Evolutionary conservation across 208 protist species (phyloP), one percentile per base, ranked within the genome.

Genomic region (Balamuthia mandrillaris): DNA sequence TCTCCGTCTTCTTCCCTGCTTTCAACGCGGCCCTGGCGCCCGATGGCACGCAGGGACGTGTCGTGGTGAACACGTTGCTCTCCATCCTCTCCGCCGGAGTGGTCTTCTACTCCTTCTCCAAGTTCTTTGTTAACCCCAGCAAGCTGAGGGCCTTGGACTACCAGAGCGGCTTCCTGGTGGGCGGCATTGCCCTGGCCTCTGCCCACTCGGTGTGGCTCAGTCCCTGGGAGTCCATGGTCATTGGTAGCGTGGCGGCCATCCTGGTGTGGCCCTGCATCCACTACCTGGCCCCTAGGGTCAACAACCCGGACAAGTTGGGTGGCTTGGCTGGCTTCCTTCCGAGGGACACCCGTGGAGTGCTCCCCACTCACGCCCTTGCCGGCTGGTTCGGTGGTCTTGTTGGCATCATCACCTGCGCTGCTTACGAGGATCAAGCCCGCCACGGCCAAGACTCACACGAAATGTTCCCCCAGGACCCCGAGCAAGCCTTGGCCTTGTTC

Each of bases 1-100:
- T 95, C 24, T 95, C 87, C 86, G 78, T 95, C 65, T 88, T 78
- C 47, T 95, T 92, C 91, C 92, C 92, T 1, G 85, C 75, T 7
- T 95, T 95, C 86, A 93, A 94, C 70, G 89, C 58, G 21, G 91
- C 90, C 4, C 31, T 92, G 3, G 89, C 89, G 16, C n/a, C 45
- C 9, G 86, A 68, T 2, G 33, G 31, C 2, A 31, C 39, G 5
- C 65, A 63, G 41, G 49, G 72, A 49, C 65, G 86, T 47, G 61
- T 60, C 6, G 41, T 93, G 10, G 52, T 92, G 66, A 94, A 94
- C 86, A 93, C 91, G 1, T 51, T 90, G 33, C 51, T 94, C 31
- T 68, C 91, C 31, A 45, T 91, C 79, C 42, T 51, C n/a, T 35
- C 65, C 41, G 51, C 41, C 65, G 65, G 65, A 21, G 61, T 84